Base-by-base conservation (phyloP, 768 basidiomycete species). In the Termitomyces sp. region DNA sequence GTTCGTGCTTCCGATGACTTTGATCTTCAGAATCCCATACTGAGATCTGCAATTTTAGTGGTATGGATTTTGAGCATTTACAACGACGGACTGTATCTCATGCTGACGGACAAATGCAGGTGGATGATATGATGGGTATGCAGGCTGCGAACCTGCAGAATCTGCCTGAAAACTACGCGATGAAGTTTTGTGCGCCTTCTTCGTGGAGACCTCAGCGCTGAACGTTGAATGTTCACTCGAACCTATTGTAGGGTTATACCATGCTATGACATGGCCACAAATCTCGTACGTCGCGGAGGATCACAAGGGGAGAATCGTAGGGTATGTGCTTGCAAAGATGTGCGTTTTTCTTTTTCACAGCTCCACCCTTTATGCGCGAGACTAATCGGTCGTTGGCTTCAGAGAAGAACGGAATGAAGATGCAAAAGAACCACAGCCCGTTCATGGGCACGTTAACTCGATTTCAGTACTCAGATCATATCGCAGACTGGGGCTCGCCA, bases 261-360 rank as follows among this genome's bases (percentile, higher is more conserved):
- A 95, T 68, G 80, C 84, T 8, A 78, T 95, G 74, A 93, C 92
- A 6, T 98, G 95, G 95, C 94, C 95, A 0, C 87, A 93, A 61
- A 81, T 97, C 20, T 95, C 93, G 8, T 96, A 90, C 65, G 93
- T 98, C 6, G 95, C 95, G 0, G 93, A 94, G 67, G 93, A 95
- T 64, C 81, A 85, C 66, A 87, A 91, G 67, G 94, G 94, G 1
- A 80, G 90, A 57, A 88, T 98, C 57, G 93, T 98, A 2, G 95
- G 95, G 33, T 98, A 98, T 70, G 95, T 96, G 37, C 76, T 98
- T n/a, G 93, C 91, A 2, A 95, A 95, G 73, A 96, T 97, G 95
- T 96, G 61, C 48, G 83, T 75, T 1, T 57, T 11, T 47, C 30
- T 36, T 1, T 27, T 44, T 22, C 57, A 13, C n/a, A 27, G 4